Evolutionary conservation across 1,284 basidiomycete genomes (phyloP).

Genomic region (Cutaneotrichosporon curvatum): DNA sequence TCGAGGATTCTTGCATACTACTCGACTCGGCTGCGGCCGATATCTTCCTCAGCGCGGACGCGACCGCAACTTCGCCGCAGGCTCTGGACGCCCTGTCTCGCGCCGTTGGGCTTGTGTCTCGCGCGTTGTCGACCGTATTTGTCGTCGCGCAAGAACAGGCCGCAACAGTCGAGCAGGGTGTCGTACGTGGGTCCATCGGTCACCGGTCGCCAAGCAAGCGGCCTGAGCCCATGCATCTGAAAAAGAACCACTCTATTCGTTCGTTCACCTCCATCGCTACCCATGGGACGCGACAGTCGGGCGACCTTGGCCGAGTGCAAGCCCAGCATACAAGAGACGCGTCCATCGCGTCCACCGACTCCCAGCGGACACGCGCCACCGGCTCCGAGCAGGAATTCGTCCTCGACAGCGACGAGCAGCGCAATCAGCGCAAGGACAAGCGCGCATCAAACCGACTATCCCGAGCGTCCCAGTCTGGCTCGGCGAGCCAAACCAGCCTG

Average conservation of each 20-base stretch:
- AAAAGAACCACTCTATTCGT: neutral
- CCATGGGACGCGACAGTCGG: slow-evolving; percentile 5
- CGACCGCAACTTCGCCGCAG: slow-evolving; percentile 1
- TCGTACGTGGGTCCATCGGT: slow-evolving; percentile 26
- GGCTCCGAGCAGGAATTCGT: slow-evolving; percentile 38
- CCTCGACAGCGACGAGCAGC: slow-evolving; percentile 24
- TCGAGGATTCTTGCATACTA: slow-evolving; percentile 23
- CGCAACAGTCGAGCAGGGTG: slow-evolving; percentile 22
- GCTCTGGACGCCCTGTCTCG: slow-evolving; percentile 7
- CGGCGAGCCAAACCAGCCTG: slow-evolving; percentile 22
- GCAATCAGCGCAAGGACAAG: slow-evolving; percentile 5
- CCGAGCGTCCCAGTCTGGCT: slow-evolving; percentile 15
- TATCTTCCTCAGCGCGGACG: slow-evolving; percentile 12
- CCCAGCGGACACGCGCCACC: slow-evolving; percentile 5
- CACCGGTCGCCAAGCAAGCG: slow-evolving; percentile 17
- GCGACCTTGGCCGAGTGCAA: slow-evolving; percentile 2
- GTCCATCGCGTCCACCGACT: slow-evolving; percentile 6
- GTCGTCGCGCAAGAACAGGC: slow-evolving; percentile 30
- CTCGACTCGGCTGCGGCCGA: slow-evolving; percentile 17
- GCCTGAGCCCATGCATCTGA: neutral
- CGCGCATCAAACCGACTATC: slow-evolving; percentile 5
- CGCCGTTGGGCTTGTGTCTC: slow-evolving; percentile 19
- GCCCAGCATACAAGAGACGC: slow-evolving; percentile 6
- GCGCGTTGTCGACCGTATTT: slow-evolving; percentile 24
- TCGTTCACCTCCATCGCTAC: neutral